Base-by-base conservation (phyloP, 202 grass and related monocot species). In the Musa balbisiana region DNA sequence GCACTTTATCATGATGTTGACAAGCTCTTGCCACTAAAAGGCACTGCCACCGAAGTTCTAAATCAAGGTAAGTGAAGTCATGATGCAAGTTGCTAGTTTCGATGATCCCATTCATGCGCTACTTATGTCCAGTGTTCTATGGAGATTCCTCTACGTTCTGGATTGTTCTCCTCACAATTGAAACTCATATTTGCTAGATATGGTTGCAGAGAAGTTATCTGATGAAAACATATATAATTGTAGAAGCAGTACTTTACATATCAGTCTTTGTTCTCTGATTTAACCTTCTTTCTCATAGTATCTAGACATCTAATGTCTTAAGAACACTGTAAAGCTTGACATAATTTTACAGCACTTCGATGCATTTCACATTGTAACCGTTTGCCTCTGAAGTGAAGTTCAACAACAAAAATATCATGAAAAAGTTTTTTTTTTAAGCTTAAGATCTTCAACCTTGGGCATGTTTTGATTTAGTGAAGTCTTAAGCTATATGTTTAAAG, bases 1-100 rank as follows among this genome's bases (percentile, higher is more conserved):
- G 11, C 74, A 16, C 43, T 77, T 64, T 64, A 24, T 52, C 58
- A 64, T 65, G 74, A 77, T 21, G 60, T 51, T 3, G 43, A 64
- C 59, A 77, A 60, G 19, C 58, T 65, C 74, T 64, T 64, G 49
- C 74, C 74, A 52, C n/a, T 77, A 8, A 64, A 77, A 17, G 59
- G 74, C 58, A 52, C 59, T 16, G 27, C 43, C 13, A 10, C 59
- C 12, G 74, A 64, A 77, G 29, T 66, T 23, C 74, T 77, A 33
- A 77, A 65, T 52, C 74, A 77, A 26, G 60, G 74, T 77, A 26
- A 70, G 10, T 51, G 15, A 55, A 2, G 26, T 59, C 33, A 17
- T 15, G 29, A 14, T 49, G 14, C 64, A 14, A 25, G 5, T 67
- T 26, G 21, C 8, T 17, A 12, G 12, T 27, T 23, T 8, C 1